Base-by-base conservation (phyloP, 1,284 basidiomycete genomes). In the Wallemia mellicola region DNA sequence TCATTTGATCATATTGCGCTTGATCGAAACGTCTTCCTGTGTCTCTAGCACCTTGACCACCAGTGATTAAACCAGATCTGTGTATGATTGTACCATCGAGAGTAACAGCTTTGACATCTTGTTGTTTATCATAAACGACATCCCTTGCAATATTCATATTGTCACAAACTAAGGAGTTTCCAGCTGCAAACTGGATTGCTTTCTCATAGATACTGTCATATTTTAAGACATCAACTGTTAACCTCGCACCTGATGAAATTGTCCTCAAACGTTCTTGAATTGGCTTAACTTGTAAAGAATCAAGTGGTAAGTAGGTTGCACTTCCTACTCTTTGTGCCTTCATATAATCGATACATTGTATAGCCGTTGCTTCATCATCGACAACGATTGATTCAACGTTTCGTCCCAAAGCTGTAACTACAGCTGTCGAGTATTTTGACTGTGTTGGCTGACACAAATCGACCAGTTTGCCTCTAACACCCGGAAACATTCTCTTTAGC, bases 321-420 rank as follows among this genome's bases (percentile, higher is more conserved):
- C 89, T 86, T 1, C 92, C 92, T 0, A 83, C 80, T 28, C 91
- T 83, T 70, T 95, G 88, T 66, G 84, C 88, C 62, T 88, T 83
- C 76, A 99, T 80, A 69, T 95, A 98, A 82, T 92, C 86, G 66
- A 98, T 95, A 70, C 94, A 98, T 66, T 92, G 87, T 63, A 96
- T 94, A 1, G 88, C 94, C 0, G 86, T 91, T 71, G 86, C 87
- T 73, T 98, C 89, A 65, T 87, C 81, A 66, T 96, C 91, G 1
- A 98, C 91, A 1, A 99, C 85, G 60, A 99, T 79, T 1, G 91
- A 85, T 65, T 98, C 92, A 59, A 91, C 83, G 68, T 98, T 91
- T 61, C 91, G 77, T 0, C 92, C 94, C 1, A 99, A 76, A 19
- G 95, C 81, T n/a, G 91, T 88, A 11, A 82, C 80, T n/a, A 98